Evolutionary conservation across 495 filamentous ascomycete genomes (phyloP).

Genomic region (Aspergillus asperescens): DNA sequence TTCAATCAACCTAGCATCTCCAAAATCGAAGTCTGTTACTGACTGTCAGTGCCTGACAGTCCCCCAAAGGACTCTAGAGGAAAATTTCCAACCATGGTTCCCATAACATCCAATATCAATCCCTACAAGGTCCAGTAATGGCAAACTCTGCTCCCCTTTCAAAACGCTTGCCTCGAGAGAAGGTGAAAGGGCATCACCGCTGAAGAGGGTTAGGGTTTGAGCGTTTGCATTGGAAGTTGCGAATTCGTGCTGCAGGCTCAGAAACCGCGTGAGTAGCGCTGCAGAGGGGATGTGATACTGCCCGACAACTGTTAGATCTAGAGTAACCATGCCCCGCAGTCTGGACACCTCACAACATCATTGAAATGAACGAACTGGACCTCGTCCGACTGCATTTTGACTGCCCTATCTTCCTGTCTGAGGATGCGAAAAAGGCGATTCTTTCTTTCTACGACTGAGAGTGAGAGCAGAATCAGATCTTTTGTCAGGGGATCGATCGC

Average conservation of each 20-base stretch:
- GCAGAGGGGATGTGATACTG: constrained; percentile 4
- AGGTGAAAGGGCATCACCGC: neutral
- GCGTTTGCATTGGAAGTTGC: neutral
- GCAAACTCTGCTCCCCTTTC: neutral
- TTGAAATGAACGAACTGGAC: constrained; percentile 7
- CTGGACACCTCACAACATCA: neutral
- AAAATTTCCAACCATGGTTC: neutral
- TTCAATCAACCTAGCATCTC: neutral
- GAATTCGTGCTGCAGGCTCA: neutral
- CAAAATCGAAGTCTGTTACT: neutral
- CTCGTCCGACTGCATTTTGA: neutral
- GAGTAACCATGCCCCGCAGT: too few species aligned
- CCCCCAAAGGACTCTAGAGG: neutral
- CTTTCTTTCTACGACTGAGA: too few species aligned
- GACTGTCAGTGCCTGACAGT: neutral
- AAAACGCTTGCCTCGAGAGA: constrained; percentile 4
- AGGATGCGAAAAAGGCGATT: too few species aligned
- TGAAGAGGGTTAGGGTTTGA: constrained; percentile 1
- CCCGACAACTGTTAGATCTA: neutral
- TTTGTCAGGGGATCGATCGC: too few species aligned
- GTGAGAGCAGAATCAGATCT: neutral
- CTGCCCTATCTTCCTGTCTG: neutral
- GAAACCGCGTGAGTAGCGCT: neutral
- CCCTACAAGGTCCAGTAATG: neutral
- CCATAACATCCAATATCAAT: constrained; percentile 1